Conservation (phyloP, 148 eudicot genomes). For the Pharnaceum exiguum region DNA sequence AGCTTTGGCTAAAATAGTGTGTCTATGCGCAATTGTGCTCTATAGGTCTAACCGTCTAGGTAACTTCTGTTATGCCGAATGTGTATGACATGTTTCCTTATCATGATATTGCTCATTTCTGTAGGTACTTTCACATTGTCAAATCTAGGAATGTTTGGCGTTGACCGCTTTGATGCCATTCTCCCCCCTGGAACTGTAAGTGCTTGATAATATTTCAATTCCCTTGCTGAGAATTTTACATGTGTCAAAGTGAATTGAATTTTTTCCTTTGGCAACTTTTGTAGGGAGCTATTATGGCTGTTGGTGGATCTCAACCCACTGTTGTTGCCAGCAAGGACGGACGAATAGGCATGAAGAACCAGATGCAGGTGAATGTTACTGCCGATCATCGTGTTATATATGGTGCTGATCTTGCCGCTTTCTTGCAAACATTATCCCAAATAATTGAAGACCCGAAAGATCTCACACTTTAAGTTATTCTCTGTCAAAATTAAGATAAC, state of each 20-base stretch:
- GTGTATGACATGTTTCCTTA: constrained; percentile 5
- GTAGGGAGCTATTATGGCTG: constrained; percentile 96
- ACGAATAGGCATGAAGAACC: constrained; percentile 85
- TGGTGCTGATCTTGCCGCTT: constrained; percentile 94
- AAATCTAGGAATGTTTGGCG: constrained; percentile 96
- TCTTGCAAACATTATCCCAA: constrained; percentile 84
- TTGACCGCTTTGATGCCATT: constrained; percentile 96
- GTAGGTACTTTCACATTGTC: constrained; percentile 93
- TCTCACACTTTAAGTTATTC: constrained; percentile 54
- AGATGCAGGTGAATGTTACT: constrained; percentile 99
- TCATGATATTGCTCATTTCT: constrained; percentile 17
- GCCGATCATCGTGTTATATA: constrained; percentile 98
- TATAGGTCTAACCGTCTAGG: background rate
- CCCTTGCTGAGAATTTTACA: background rate
- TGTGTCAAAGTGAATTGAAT: background rate
- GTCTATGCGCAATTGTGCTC: background rate
- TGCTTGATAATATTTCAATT: background rate
- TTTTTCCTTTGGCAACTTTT: background rate
- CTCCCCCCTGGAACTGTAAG: constrained; percentile 98
- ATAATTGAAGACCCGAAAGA: constrained; percentile 96
- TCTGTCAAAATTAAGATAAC: constrained; percentile 1
- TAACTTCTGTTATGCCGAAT: background rate
- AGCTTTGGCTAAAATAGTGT: no score
- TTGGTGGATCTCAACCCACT: constrained; percentile 85
- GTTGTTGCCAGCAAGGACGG: constrained; percentile 90